Evolutionary conservation across 2,329 filamentous ascomycete genomes (phyloP), one percentile per base, ranked within the genome.

Genomic region (Cladophialophora bantiana): DNA sequence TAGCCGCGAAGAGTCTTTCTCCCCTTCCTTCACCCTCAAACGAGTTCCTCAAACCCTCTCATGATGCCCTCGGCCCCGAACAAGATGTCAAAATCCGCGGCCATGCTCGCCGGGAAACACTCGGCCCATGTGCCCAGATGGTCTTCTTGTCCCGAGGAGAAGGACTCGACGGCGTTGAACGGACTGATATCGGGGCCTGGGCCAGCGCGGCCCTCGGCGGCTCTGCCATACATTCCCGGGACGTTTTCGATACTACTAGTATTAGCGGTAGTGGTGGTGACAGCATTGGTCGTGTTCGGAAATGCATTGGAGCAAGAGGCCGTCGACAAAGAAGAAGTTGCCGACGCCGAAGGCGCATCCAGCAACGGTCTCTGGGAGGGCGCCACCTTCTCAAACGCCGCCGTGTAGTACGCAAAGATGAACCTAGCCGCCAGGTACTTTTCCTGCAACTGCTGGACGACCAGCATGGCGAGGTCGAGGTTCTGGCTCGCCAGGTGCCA

Each of bases 401-500:
- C 57, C 12, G 56, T 60, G 31, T 65, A 65, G 50, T 65, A 65
- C 13, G 62, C 62, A 6, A 55, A 65, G 20, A 65, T 55, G 36
- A 65, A 65, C 15, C 62, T 50, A 7, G 62, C 62, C 6, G 62
- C 56, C 26, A 60, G 31, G 50, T 65, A 65, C 32, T 60, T 65
- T 45, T 65, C 55, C 38, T 65, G 62, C 9, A 65, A 40, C 38
- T 65, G 54, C 26, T 59, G 45, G 5, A 65, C 55, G n/a, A 65
- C 56, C 12, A 65, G 62, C 55, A 65, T 59, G 31, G 38, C 48
- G 48, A 65, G 62, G 35, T 65, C 62, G 35, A 65, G 55, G n/a
- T 65, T 65, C 18, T 65, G 62, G 50, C 55, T 54, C n/a, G 62
- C 62, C 1, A 65, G 62, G 48, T 65, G 62, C 48, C 56, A 55